Percentiles rank a stretch among this genome's conserved stretches.
Conservation (phyloP, 495 filamentous ascomycete genomes). For the Parathielavia hyrcaniae region DNA sequence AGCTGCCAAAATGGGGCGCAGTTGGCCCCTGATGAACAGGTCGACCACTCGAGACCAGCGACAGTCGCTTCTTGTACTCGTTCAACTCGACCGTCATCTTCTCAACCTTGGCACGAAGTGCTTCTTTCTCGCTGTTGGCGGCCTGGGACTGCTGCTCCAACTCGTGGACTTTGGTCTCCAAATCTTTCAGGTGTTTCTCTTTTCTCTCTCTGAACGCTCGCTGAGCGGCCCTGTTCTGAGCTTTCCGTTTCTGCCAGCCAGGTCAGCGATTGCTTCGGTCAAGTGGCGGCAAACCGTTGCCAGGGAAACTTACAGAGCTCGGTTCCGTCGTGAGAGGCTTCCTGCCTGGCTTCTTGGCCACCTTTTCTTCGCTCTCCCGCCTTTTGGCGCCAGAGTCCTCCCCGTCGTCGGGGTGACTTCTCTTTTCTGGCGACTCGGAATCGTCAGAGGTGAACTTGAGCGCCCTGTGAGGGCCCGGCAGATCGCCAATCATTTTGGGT, state of each 20-base stretch:
- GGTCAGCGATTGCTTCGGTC: conserved; percentile 40
- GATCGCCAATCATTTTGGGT: conserved; percentile 66
- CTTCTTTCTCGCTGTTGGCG: conserved; percentile 77
- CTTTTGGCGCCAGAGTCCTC: conserved; percentile 60
- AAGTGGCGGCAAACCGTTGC: neutral
- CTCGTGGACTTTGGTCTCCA: conserved; percentile 90
- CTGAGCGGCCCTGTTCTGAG: conserved; percentile 95
- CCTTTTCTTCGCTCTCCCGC: conserved; percentile 67
- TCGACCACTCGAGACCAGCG: conserved; percentile 46
- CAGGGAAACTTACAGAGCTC: conserved; percentile 67
- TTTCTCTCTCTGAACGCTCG: conserved; percentile 96
- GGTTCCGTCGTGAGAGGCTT: conserved; percentile 95
- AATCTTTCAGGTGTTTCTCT: conserved; percentile 92
- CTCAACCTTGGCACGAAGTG: conserved; percentile 79
- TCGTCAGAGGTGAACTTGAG: conserved; percentile 52
- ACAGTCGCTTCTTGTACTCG: conserved; percentile 83
- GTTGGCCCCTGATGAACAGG: conserved; percentile 21
- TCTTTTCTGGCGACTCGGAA: conserved; percentile 72
- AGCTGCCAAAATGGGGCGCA: conserved; percentile 32
- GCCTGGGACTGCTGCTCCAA: conserved; percentile 81
- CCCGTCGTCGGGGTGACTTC: conserved; percentile 64
- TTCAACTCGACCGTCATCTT: conserved; percentile 76
- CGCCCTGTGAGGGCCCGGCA: conserved; percentile 51
- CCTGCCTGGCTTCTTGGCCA: conserved; percentile 88
- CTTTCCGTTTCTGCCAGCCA: conserved; percentile 82